These are phyloP conservation scores for Geotrichum phurueaensis DNA, from an alignment of 1,139 yeast species.

Conservation along the genomic window DNA sequence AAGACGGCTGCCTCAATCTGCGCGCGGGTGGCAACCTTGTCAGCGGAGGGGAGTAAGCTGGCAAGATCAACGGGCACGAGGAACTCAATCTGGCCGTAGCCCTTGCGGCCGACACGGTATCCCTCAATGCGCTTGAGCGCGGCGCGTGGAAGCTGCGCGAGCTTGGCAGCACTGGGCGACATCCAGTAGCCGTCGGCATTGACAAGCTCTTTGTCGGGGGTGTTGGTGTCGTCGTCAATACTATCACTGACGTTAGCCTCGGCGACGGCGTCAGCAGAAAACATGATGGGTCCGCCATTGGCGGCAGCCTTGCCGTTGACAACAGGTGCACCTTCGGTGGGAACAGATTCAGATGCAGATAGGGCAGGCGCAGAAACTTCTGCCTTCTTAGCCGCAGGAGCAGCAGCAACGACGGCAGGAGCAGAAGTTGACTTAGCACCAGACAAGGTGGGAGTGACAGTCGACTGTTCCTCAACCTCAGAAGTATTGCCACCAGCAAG, in stretches of 20 bases:
- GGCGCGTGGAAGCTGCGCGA: conserved; percentile 53
- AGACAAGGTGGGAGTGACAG: not conserved
- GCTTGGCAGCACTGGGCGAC: conserved; percentile 63
- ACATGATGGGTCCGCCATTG: not conserved
- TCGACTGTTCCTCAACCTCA: not conserved
- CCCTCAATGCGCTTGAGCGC: conserved; percentile 60
- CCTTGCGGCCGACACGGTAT: conserved; percentile 74
- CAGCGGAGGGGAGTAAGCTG: conserved; percentile 27
- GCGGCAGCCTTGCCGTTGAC: conserved; percentile 1
- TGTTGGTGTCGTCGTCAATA: not conserved
- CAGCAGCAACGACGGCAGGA: not conserved
- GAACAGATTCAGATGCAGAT: not conserved
- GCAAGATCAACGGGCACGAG: conserved; percentile 78
- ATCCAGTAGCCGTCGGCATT: conserved; percentile 81
- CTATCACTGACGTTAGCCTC: not conserved
- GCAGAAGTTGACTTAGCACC: conserved; percentile 2
- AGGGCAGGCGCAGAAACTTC: not conserved
- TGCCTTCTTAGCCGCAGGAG: not conserved
- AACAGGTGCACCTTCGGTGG: not conserved
- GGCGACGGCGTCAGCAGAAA: not conserved
- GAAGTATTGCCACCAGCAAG: not conserved
- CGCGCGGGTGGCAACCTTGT: conserved; percentile 30
- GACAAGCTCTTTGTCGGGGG: conserved; percentile 38
- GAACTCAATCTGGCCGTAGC: conserved; percentile 73
- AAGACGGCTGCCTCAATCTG: conserved; percentile 48